phyloP scores from a whole-genome alignment of 257 asterid species.

The Orobanche coerulescens region DNA sequence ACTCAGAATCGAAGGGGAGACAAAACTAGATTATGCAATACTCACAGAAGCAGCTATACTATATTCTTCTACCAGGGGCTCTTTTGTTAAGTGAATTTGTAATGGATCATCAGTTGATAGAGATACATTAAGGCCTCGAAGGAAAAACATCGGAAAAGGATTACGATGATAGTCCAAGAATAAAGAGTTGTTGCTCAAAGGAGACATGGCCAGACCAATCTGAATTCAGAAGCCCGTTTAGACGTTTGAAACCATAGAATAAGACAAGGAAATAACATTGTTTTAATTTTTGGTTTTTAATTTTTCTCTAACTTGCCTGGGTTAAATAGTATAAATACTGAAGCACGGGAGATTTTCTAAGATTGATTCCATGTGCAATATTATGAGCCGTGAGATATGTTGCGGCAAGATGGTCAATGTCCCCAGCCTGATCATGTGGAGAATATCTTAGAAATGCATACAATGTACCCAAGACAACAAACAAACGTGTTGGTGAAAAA shows the following conservation, averaged over 20 bases:
- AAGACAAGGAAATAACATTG: neutral
- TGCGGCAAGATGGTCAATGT: slow-evolving; percentile 94
- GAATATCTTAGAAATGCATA: slow-evolving; percentile 12
- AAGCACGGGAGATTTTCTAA: slow-evolving; percentile 90
- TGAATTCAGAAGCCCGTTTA: slow-evolving; percentile 28
- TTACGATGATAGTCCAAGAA: slow-evolving; percentile 97
- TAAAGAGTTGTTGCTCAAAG: slow-evolving; percentile 92
- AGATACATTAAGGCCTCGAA: slow-evolving; percentile 91
- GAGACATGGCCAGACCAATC: slow-evolving; percentile 99
- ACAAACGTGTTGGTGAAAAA: neutral
- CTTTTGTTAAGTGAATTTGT: slow-evolving; percentile 95
- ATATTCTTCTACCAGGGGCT: slow-evolving; percentile 95
- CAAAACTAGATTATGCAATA: slow-evolving; percentile 7
- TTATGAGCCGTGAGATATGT: slow-evolving; percentile 82
- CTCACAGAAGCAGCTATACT: slow-evolving; percentile 99
- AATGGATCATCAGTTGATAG: slow-evolving; percentile 96
- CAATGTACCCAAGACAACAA: neutral
- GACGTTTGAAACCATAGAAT: slow-evolving; percentile 17
- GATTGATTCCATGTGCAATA: slow-evolving; percentile 92
- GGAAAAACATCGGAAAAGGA: slow-evolving; percentile 85
- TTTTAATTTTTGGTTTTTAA: neutral
- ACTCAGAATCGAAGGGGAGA: neutral
- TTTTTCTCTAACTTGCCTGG: slow-evolving; percentile 50
- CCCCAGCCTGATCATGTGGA: slow-evolving; percentile 72
- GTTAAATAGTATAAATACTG: slow-evolving; percentile 88